These are phyloP conservation scores for Pistacia integerrima DNA, from an alignment of 345 rosid species.

Conservation along the genomic window DNA sequence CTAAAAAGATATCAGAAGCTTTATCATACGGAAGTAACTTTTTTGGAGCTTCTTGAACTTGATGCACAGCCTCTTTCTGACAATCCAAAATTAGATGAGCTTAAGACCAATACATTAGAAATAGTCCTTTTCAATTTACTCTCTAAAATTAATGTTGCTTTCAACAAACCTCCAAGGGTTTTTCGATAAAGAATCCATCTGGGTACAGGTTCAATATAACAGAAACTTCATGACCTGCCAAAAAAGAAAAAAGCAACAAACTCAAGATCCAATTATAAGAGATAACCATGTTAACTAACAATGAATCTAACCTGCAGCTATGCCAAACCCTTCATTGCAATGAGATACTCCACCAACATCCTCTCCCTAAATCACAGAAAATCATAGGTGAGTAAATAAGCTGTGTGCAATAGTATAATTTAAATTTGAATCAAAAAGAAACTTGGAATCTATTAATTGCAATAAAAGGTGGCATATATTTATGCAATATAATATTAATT, in stretches of 20 bases:
- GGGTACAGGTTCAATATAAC: constrained; percentile 68
- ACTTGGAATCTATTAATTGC: too few relatives aligned
- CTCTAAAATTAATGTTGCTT: constrained; percentile 11
- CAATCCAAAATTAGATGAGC: constrained; percentile 21
- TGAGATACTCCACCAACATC: constrained; percentile 35
- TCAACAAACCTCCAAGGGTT: constrained; percentile 71
- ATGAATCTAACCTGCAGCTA: constrained; percentile 41
- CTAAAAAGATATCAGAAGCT: constrained; percentile 80
- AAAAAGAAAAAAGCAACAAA: constrained; percentile 23
- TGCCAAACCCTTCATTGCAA: constrained; percentile 29
- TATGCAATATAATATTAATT: too few relatives aligned
- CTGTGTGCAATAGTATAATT: not conserved
- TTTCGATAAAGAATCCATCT: constrained; percentile 78
- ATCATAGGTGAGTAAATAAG: not conserved
- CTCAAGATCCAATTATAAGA: not conserved
- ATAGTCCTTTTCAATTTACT: constrained; percentile 4
- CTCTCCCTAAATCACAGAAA: constrained; percentile 46
- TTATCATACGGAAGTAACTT: constrained; percentile 79
- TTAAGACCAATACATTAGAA: constrained; percentile 20
- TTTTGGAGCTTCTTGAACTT: constrained; percentile 66
- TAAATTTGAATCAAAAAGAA: not conserved
- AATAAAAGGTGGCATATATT: too few relatives aligned
- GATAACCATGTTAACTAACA: constrained; percentile 12
- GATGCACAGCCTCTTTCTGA: constrained; percentile 50
- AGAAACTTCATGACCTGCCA: constrained; percentile 75